Evolutionary conservation across 2,329 filamentous ascomycete species (phyloP).

Genomic region (Botryosphaeria dothidea): DNA sequence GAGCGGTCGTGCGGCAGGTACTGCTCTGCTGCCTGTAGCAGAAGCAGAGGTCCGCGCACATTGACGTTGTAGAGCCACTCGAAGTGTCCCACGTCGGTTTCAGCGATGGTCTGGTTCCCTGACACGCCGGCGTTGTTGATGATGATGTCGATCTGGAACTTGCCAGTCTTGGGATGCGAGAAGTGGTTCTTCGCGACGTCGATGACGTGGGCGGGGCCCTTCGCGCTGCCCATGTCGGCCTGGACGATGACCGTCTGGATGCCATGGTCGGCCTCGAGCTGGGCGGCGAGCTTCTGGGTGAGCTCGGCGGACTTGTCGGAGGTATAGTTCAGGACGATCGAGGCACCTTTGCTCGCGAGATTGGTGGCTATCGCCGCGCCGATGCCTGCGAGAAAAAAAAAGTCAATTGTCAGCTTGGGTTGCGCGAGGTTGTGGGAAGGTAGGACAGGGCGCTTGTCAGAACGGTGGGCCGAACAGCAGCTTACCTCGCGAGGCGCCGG

Average conservation of each 20-base stretch:
- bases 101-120: conserved; percentile 64
- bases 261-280: conserved; percentile 58
- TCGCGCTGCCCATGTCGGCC: conserved; percentile 68
- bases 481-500: conserved; percentile 75
- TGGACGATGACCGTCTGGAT: conserved; percentile 65
- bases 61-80: conserved; percentile 75
- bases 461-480: not conserved
- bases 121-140: conserved; percentile 81
- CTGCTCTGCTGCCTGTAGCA: conserved; percentile 71
- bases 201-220: conserved; percentile 62
- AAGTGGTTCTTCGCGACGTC: conserved; percentile 61
- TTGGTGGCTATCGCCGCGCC: conserved; percentile 68
- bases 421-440: not conserved
- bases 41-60: conserved; percentile 75
- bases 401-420: conserved; percentile 3
- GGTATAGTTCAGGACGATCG: conserved; percentile 71
- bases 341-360: conserved; percentile 71
- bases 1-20: conserved; percentile 70
- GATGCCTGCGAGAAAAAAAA: conserved; percentile 60
- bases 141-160: conserved; percentile 76
- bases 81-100: conserved; percentile 67
- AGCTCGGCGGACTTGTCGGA: conserved; percentile 58
- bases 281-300: conserved; percentile 55
- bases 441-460: not conserved
- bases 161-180: conserved; percentile 51